These are phyloP conservation scores for Boechera stricta DNA, from an alignment of 345 rosid species.

Conservation along the genomic window DNA sequence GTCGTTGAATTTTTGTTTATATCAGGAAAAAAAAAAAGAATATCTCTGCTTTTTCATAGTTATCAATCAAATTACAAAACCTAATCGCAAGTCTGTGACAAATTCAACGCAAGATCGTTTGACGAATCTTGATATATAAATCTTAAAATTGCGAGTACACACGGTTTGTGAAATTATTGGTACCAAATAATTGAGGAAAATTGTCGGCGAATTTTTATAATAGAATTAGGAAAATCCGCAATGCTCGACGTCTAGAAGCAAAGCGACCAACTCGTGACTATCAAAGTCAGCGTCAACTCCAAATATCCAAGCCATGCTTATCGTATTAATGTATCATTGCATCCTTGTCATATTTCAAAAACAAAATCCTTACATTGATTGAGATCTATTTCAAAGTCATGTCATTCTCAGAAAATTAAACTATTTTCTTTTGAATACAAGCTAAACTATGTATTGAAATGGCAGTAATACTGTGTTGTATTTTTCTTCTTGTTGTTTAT, in stretches of 20 bases:
- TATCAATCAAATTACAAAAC: not conserved
- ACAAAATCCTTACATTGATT: not conserved
- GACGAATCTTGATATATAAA: too few species aligned
- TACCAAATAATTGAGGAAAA: not conserved
- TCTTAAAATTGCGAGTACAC: not conserved
- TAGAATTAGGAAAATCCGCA: not conserved
- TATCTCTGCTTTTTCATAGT: too few species aligned
- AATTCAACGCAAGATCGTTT: not conserved
- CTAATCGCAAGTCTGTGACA: not conserved
- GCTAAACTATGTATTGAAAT: slow-evolving; percentile 2
- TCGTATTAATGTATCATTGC: slow-evolving; percentile 3
- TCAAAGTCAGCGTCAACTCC: slow-evolving; percentile 35
- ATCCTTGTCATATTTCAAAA: not conserved
- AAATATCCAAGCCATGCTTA: not conserved
- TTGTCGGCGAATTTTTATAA: not conserved
- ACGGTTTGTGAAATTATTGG: slow-evolving; percentile 29
- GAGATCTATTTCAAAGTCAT: not conserved
- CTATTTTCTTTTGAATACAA: not conserved
- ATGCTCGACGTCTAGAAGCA: not conserved
- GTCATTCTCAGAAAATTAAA: not conserved
- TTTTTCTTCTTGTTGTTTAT: not conserved
- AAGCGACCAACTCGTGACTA: slow-evolving; percentile 18
- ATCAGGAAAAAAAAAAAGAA: too few species aligned
- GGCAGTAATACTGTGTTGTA: not conserved
- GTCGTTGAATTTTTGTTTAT: too few species aligned